Evolutionary conservation across 495 filamentous ascomycete genomes (phyloP), one percentile per base, ranked within the genome.

Genomic region (Filosporella fistucella): DNA sequence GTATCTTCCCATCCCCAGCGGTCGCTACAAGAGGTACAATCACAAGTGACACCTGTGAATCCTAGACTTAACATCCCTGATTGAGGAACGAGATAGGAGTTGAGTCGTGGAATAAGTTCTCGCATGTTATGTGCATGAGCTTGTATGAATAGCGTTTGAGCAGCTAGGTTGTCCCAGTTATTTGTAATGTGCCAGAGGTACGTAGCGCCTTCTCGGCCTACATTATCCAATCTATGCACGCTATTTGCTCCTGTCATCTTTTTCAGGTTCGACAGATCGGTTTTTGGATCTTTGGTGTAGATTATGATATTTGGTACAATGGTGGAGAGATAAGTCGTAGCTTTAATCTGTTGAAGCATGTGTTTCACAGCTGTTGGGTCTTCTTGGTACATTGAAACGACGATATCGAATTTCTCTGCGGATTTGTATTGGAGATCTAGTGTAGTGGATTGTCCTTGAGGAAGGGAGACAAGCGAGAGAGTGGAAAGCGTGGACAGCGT

Each of bases 91-190:
- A 69, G 68, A 49, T 63, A 71, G 32, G 68, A 57, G 26, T 58
- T 57, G 14, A 73, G 61, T 26, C 68, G 58, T 4, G 54, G 50
- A 6, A 58, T 58, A 8, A 70, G 46, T 26, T 63, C 57, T 5
- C 51, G 39, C 33, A 61, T 52, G 35, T 66, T 65, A 34, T 73
- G 68, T 26, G 65, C 52, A 26, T 67, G 62, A 9, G 66, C 69
- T 59, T 72, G 70, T 16, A 74, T 59, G 52, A 74, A 74, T 30
- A 74, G 40, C 0, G 69, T 73, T 45, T 74, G 66, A 30, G 56
- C 55, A 14, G 71, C 68, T 6, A 74, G 61, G 7, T 55, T 41
- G 34, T 73, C 66, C 64, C 68, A 75, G 35, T 63, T 45, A 12
- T 54, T 45, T 3, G 66, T 33, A 33, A 75, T 70, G 42, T 75